A percentile compares a stretch with the other conserved stretches of the same genome.
Evolutionary conservation across 352 stramenopile species (phyloP).

Genomic region (Pythium monospermum): DNA sequence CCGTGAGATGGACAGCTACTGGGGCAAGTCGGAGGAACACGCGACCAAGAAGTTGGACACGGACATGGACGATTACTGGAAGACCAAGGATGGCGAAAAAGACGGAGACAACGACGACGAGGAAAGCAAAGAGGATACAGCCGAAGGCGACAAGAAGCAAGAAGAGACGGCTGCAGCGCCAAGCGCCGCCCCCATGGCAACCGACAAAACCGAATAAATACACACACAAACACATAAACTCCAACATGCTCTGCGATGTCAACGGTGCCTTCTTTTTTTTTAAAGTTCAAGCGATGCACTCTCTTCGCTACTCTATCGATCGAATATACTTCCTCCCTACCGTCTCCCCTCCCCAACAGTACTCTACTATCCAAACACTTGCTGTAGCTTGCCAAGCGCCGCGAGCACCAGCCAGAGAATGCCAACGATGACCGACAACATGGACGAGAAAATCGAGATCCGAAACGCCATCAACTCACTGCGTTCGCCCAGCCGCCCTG

Average conservation of each 20-base stretch:
- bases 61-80: constrained; percentile 89
- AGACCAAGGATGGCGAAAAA: constrained; percentile 57
- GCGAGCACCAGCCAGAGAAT: constrained; percentile 78
- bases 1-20: constrained; percentile 85
- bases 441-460: constrained; percentile 78
- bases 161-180: constrained; percentile 12
- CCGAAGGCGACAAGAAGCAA: constrained; percentile 18
- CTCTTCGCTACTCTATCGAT: too few species aligned
- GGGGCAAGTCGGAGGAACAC: constrained; percentile 82
- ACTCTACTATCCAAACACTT: constrained; percentile 78
- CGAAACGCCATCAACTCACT: constrained; percentile 72
- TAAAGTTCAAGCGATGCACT: too few species aligned
- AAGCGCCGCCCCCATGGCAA: constrained; percentile 9
- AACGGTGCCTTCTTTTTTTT: too few species aligned
- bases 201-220: constrained; percentile 19
- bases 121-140: constrained; percentile 19
- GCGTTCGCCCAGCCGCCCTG: constrained; percentile 56
- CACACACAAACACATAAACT: not conserved
- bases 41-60: constrained; percentile 76
- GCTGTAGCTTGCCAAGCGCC: constrained; percentile 66
- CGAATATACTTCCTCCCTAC: too few species aligned
- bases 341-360: too few species aligned
- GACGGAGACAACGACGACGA: constrained; percentile 2
- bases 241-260: not conserved
- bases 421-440: constrained; percentile 81